Evolutionary conservation across 2,329 filamentous ascomycete species (phyloP).

Genomic region (Neonectria magnoliae): DNA sequence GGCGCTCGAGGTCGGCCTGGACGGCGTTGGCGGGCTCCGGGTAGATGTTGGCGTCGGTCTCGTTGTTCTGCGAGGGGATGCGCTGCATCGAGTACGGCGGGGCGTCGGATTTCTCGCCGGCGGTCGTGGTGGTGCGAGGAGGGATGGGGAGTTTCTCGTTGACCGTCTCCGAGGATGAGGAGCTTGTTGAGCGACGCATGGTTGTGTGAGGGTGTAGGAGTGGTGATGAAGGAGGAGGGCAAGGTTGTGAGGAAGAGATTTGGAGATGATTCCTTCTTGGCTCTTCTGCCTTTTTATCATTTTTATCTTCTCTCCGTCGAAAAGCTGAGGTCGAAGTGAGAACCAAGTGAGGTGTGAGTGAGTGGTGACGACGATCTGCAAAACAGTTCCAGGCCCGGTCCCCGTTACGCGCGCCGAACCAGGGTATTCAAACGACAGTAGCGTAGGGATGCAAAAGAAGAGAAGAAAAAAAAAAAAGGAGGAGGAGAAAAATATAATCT

Average conservation of each 20-base stretch:
- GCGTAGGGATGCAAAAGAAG: neutral
- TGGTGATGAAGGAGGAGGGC: neutral
- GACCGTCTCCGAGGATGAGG: conserved; percentile 42
- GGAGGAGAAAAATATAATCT: neutral
- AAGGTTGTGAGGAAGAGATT: neutral
- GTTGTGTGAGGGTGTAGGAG: neutral
- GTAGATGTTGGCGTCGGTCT: conserved; percentile 28
- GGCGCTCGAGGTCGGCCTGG: conserved; percentile 42
- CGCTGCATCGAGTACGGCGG: conserved; percentile 13
- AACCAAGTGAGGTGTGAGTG: neutral
- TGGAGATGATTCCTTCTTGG: neutral
- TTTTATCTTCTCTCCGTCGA: neutral
- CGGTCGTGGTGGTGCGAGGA: conserved; percentile 5
- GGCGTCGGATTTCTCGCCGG: conserved; percentile 25
- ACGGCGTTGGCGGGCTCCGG: conserved; percentile 45
- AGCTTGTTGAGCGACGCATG: conserved; percentile 38
- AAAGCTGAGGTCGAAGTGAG: neutral
- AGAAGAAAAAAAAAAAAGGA: neutral
- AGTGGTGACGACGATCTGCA: neutral
- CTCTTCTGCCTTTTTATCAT: neutral
- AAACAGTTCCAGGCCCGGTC: neutral
- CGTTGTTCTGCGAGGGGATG: conserved; percentile 23
- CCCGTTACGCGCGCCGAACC: neutral
- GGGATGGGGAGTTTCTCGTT: conserved; percentile 32
- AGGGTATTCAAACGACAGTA: neutral